Percentiles rank a stretch among this genome's conserved stretches.
phyloP scores from a whole-genome alignment of 495 filamentous ascomycete species.

The Coniosporium apollinis region DNA sequence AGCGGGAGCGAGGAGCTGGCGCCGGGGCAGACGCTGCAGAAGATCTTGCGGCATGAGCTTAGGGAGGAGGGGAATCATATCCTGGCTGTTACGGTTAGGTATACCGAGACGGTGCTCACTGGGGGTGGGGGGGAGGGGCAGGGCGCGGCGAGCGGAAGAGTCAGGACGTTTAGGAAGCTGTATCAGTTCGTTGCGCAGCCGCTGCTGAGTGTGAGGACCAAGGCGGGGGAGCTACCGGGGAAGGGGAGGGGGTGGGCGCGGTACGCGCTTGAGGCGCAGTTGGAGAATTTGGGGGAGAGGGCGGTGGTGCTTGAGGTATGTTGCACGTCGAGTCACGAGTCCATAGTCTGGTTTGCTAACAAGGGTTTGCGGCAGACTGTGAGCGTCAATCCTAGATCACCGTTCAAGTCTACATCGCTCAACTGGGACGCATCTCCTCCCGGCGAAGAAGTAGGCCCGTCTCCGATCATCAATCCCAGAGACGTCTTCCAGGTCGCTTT shows the following conservation, averaged over 20 bases:
- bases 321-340: constrained; percentile 26
- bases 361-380: constrained; percentile 30
- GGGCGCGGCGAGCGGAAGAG: constrained; percentile 47
- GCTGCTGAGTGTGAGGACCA: constrained; percentile 78
- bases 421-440: constrained; percentile 36
- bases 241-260: constrained; percentile 21
- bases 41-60: constrained; percentile 69
- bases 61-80: constrained; percentile 91
- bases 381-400: constrained; percentile 33
- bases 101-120: constrained; percentile 44
- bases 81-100: constrained; percentile 84
- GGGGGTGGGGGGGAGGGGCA: constrained; percentile 23
- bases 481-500: constrained; percentile 91
- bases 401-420: constrained; percentile 38
- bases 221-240: constrained; percentile 45
- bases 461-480: constrained; percentile 59
- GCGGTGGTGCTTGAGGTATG: constrained; percentile 40
- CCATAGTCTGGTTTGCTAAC: constrained; percentile 3
- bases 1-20: constrained; percentile 34
- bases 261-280: constrained; percentile 63
- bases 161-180: constrained; percentile 80
- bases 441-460: constrained; percentile 16
- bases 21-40: constrained; percentile 58
- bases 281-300: constrained; percentile 78
- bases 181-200: constrained; percentile 93